These are phyloP conservation scores for Xylariales sp. DNA, from an alignment of 2,329 filamentous ascomycete species.

Conservation along the genomic window DNA sequence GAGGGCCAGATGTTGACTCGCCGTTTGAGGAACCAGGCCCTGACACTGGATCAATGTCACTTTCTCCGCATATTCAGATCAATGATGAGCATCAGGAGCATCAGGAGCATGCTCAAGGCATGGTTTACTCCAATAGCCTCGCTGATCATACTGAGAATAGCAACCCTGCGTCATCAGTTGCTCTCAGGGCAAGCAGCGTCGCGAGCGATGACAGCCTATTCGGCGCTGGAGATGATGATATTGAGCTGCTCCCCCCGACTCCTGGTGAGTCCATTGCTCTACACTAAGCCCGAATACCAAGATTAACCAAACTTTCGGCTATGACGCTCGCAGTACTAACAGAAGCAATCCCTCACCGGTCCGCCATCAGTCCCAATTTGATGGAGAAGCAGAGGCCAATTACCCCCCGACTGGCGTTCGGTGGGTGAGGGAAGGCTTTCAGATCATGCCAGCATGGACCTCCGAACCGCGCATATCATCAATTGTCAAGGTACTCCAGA, in stretches of 20 bases:
- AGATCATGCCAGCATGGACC: constrained; percentile 12
- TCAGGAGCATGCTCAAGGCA: too few species aligned
- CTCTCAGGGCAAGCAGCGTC: too few species aligned
- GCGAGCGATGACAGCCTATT: not conserved
- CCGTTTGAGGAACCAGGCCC: too few species aligned
- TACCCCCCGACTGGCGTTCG: not conserved
- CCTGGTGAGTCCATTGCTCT: not conserved
- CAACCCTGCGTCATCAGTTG: too few species aligned
- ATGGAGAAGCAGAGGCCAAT: too few species aligned
- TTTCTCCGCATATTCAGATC: too few species aligned
- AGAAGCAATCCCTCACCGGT: not conserved
- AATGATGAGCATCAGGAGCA: too few species aligned
- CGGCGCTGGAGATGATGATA: not conserved
- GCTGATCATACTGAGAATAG: too few species aligned
- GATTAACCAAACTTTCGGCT: not conserved
- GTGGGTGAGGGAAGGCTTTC: not conserved
- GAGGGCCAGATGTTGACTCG: too few species aligned
- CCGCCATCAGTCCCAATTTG: too few species aligned
- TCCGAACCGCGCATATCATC: constrained; percentile 17
- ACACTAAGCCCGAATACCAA: not conserved
- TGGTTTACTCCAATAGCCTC: too few species aligned
- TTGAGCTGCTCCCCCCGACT: not conserved
- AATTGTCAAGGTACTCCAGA: constrained; percentile 18
- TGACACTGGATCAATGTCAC: too few species aligned
- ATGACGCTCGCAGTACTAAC: not conserved